These are phyloP conservation scores for Xylaria flabelliformis DNA, from an alignment of 495 filamentous ascomycete genomes.

Conservation along the genomic window DNA sequence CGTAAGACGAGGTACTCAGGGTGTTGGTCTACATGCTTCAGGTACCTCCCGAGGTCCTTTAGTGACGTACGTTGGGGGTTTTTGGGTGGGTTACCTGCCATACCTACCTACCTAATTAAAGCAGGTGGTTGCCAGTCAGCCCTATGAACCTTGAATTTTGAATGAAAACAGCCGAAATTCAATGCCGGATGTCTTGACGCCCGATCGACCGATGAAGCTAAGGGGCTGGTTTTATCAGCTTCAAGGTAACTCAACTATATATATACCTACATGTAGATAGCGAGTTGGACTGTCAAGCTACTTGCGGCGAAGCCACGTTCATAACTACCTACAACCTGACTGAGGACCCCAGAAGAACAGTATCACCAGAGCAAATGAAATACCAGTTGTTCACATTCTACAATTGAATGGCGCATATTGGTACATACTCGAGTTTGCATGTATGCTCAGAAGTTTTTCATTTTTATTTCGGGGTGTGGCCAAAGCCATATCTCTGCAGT, in stretches of 20 bases:
- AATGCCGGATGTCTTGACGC: not conserved
- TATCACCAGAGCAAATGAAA: not conserved
- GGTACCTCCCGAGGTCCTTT: not conserved
- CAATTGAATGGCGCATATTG: not conserved
- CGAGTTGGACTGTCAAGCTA: not conserved
- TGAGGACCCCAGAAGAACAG: not conserved
- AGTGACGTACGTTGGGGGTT: conserved; percentile 23
- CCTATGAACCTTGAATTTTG: conserved; percentile 3
- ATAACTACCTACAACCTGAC: not conserved
- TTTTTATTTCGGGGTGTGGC: conserved; percentile 25
- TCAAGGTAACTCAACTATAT: not conserved
- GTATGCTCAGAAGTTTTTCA: conserved; percentile 28
- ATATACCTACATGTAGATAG: not conserved
- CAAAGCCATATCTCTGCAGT: conserved; percentile 25
- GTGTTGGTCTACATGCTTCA: not conserved
- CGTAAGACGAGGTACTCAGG: not conserved
- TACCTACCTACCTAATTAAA: conserved; percentile 19
- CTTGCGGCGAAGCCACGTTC: not conserved
- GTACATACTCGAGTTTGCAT: not conserved
- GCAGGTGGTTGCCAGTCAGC: conserved; percentile 15
- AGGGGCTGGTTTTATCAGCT: not conserved
- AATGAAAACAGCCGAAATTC: conserved; percentile 4
- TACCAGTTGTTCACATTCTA: not conserved
- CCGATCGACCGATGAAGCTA: conserved; percentile 1
- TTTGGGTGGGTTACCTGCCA: not conserved